Evolutionary conservation across 2,329 filamentous ascomycete genomes (phyloP), one percentile per base, ranked within the genome.

Genomic region (Dactylellina leptospora): DNA sequence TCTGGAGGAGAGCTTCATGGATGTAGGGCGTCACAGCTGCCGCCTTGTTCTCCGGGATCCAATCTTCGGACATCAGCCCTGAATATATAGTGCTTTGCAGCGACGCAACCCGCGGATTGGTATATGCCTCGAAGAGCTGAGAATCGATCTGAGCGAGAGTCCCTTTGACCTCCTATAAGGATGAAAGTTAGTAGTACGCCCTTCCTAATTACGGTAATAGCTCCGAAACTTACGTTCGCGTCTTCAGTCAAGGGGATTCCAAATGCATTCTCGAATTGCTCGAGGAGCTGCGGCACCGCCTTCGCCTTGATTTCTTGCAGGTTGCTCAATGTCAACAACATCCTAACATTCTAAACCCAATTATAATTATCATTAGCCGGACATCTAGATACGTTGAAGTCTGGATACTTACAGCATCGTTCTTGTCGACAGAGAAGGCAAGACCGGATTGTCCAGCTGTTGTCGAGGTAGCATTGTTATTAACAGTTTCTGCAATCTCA

Each of bases 231-330:
- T 68, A 76, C 75, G 47, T 93, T 93, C 62, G 89, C 89, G 81
- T 99, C 95, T 74, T 97, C 93, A 1, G 92, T 96, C 70, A 99
- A 85, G 78, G 96, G 96, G 74, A 97, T 91, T 1, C 91, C 92
- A 81, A 99, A 99, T 61, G 91, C 87, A 53, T 91, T 92, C 79
- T 99, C 95, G 77, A 97, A 99, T 78, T 95, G 90, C 3, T 90
- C 86, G 78, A 96, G 91, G n/a, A 99, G 85, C 75, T 88, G 88
- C 0, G 93, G 93, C 1, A 97, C 90, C 28, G 93, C 86, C 74
- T 95, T 88, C 22, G 87, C 85, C 66, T 92, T 90, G 36, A 99
- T 86, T 22, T 89, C 85, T 77, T 93, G 89, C 70, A 99, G 87
- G 79, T 99, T 99, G 78, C 91, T 95, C 23, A 99, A 84, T 0